These are phyloP conservation scores for Daldinia sp. DNA, from an alignment of 2,329 filamentous ascomycete genomes.

Conservation along the genomic window DNA sequence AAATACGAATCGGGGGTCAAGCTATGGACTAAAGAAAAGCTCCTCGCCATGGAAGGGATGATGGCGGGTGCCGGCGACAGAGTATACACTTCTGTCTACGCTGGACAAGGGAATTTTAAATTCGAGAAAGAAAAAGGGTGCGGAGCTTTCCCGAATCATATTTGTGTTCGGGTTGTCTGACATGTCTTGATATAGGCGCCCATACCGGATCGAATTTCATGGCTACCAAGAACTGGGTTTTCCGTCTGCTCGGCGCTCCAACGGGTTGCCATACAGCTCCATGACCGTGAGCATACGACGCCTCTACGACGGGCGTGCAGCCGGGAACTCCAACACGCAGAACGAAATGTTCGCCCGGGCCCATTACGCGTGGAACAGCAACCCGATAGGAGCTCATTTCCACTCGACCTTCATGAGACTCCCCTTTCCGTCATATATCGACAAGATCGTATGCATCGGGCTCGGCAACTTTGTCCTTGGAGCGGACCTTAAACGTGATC, in stretches of 20 bases:
- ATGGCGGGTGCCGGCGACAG: neutral
- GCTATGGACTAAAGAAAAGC: constrained; percentile 32
- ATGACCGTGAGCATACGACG: constrained; percentile 15
- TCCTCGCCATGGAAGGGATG: constrained; percentile 18
- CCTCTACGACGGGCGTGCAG: neutral
- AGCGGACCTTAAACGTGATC: neutral
- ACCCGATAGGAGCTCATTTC: constrained; percentile 18
- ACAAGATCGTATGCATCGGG: constrained; percentile 35
- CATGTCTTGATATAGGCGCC: neutral
- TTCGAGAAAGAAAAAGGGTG: constrained; percentile 21
- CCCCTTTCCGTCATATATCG: constrained; percentile 28
- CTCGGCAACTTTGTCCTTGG: constrained; percentile 27
- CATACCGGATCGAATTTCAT: constrained; percentile 28
- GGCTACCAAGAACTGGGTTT: constrained; percentile 30
- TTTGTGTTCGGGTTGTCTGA: constrained; percentile 1
- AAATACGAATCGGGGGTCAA: constrained; percentile 26
- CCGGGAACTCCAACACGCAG: neutral
- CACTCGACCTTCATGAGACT: constrained; percentile 32
- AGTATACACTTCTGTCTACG: constrained; percentile 19
- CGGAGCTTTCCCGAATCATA: neutral
- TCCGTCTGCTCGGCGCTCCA: constrained; percentile 12
- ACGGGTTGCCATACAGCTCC: constrained; percentile 25
- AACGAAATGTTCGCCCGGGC: constrained; percentile 7
- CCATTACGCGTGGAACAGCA: constrained; percentile 6
- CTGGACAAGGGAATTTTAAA: constrained; percentile 2